Evolutionary conservation across 2,329 filamentous ascomycete genomes (phyloP).

Genomic region (Fusarium sarcochroum): DNA sequence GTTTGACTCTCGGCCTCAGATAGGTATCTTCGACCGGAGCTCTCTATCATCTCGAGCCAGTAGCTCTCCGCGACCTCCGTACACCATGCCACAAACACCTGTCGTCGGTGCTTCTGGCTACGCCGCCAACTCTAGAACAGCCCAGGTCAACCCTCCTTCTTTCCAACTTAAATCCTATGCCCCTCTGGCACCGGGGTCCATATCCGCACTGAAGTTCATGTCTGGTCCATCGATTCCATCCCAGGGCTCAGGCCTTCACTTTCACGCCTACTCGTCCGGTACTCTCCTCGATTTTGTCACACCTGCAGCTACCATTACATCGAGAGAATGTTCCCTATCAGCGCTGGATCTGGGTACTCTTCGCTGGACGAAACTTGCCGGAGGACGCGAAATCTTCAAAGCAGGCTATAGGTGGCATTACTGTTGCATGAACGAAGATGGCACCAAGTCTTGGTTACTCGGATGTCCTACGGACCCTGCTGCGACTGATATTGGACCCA

Average conservation of each 20-base stretch:
- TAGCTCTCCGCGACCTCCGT: constrained; percentile 67
- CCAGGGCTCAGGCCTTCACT: constrained; percentile 92
- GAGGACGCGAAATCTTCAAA: constrained; percentile 94
- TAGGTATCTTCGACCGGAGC: constrained; percentile 66
- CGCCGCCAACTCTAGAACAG: constrained; percentile 76
- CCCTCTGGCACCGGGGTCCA: constrained; percentile 87
- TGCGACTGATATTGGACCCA: constrained; percentile 75
- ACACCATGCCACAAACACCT: constrained; percentile 64
- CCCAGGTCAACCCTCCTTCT: constrained; percentile 76
- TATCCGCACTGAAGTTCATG: constrained; percentile 91
- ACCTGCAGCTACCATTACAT: constrained; percentile 87
- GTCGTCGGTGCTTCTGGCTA: constrained; percentile 74
- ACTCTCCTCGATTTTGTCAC: constrained; percentile 95
- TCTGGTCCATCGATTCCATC: constrained; percentile 85
- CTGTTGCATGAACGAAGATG: constrained; percentile 94
- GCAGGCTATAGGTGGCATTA: constrained; percentile 98
- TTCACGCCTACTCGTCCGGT: constrained; percentile 94
- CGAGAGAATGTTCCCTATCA: constrained; percentile 90
- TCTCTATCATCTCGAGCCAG: constrained; percentile 57
- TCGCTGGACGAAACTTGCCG: constrained; percentile 94
- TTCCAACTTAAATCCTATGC: constrained; percentile 80
- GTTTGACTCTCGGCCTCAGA: constrained; percentile 78
- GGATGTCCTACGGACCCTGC: constrained; percentile 85
- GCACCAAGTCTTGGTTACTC: constrained; percentile 96
- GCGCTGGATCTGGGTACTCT: constrained; percentile 88